Percentiles rank a stretch among this genome's conserved stretches.
These are phyloP conservation scores for Penicillium brasilianum DNA, from an alignment of 2,329 filamentous ascomycete species.

Conservation along the genomic window DNA sequence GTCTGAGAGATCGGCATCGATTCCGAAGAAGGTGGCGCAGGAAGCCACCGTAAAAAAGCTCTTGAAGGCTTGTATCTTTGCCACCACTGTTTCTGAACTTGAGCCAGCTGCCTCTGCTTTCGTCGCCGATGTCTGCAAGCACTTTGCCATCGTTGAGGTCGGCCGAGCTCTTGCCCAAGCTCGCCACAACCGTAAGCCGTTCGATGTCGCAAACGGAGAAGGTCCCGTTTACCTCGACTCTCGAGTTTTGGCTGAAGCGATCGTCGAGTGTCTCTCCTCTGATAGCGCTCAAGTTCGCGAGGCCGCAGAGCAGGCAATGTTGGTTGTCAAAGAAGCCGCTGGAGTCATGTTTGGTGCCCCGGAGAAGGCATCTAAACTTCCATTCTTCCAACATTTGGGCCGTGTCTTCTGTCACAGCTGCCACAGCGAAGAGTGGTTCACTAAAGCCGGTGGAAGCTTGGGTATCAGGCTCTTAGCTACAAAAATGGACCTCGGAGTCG, in stretches of 20 bases:
- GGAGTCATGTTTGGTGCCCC: slow-evolving; percentile 78
- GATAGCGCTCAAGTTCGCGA: slow-evolving; percentile 81
- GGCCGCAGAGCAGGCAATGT: slow-evolving; percentile 77
- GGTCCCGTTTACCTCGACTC: slow-evolving; percentile 86
- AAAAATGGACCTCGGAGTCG: slow-evolving; percentile 79
- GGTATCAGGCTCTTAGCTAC: slow-evolving; percentile 89
- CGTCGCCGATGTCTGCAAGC: slow-evolving; percentile 79
- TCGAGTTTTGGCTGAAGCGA: slow-evolving; percentile 83
- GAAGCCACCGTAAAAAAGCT: slow-evolving; percentile 83
- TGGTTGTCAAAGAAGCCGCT: slow-evolving; percentile 77
- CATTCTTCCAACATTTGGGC: slow-evolving; percentile 83
- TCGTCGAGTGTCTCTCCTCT: slow-evolving; percentile 87
- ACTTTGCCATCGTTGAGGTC: slow-evolving; percentile 89
- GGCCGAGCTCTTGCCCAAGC: slow-evolving; percentile 80
- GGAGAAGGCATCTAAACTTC: slow-evolving; percentile 72
- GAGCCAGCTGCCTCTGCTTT: slow-evolving; percentile 76
- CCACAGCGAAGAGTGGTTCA: slow-evolving; percentile 98
- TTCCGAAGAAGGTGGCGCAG: slow-evolving; percentile 83
- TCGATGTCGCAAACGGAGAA: slow-evolving; percentile 84
- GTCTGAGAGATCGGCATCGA: slow-evolving; percentile 80
- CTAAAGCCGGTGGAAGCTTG: slow-evolving; percentile 88
- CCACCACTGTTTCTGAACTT: slow-evolving; percentile 80
- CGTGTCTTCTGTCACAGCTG: slow-evolving; percentile 91
- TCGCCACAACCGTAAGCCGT: slow-evolving; percentile 76
- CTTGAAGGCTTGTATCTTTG: slow-evolving; percentile 85